phyloP scores from a whole-genome alignment of 352 stramenopile species.

The Pythium chondricola region DNA sequence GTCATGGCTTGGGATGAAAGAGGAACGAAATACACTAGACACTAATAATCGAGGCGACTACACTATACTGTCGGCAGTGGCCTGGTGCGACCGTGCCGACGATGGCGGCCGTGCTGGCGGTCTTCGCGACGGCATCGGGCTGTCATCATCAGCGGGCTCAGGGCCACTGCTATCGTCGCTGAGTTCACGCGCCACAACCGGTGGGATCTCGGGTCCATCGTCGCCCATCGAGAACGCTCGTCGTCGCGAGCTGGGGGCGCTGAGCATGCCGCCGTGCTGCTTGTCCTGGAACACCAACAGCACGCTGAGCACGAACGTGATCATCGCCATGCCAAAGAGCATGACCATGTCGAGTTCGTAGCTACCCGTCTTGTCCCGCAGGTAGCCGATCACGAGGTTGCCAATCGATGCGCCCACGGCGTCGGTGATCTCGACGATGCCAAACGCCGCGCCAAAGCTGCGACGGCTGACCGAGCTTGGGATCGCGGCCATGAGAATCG shows the following conservation, averaged over 20 bases:
- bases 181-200: conserved; percentile 29
- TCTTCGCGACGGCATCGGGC: too few relatives aligned
- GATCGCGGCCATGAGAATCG: conserved; percentile 84
- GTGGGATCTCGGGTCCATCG: conserved; percentile 39
- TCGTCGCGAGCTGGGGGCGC: conserved; percentile 38
- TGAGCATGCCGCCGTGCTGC: conserved; percentile 46
- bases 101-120: too few relatives aligned
- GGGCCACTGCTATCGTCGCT: neutral
- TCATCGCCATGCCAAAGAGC: conserved; percentile 60
- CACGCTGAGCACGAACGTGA: conserved; percentile 65
- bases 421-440: conserved; percentile 84
- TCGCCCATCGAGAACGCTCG: conserved; percentile 58
- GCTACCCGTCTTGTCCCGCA: conserved; percentile 73
- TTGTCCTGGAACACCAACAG: conserved; percentile 62
- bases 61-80: conserved; percentile 9
- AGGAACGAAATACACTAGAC: neutral
- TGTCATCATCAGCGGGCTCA: neutral
- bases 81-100: too few relatives aligned
- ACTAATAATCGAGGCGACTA: too few relatives aligned
- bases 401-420: conserved; percentile 74
- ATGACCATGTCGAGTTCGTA: conserved; percentile 84
- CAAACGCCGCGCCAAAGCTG: conserved; percentile 79
- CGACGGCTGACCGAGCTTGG: conserved; percentile 69
- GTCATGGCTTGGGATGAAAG: neutral
- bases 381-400: conserved; percentile 81